Evolutionary conservation across 2,329 filamentous ascomycete species (phyloP).

Genomic region (Fusarium buxicola): DNA sequence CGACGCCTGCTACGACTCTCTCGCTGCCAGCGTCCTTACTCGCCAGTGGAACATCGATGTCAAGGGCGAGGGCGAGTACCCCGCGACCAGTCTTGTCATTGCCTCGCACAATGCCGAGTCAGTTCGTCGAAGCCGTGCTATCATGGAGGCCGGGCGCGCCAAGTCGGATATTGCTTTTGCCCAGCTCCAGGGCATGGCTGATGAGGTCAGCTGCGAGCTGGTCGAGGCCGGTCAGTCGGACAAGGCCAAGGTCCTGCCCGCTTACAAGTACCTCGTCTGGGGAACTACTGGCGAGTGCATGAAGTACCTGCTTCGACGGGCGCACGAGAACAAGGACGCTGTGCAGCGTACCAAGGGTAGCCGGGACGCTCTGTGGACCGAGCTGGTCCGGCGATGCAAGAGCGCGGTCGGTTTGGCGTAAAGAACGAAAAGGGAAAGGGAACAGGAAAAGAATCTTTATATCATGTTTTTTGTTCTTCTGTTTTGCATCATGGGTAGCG

Average conservation of each 20-base stretch:
- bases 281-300: constrained; percentile 83
- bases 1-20: constrained; percentile 77
- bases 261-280: constrained; percentile 79
- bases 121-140: constrained; percentile 67
- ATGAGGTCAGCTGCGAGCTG: constrained; percentile 82
- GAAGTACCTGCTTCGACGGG: constrained; percentile 76
- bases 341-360: constrained; percentile 71
- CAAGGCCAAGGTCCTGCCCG: constrained; percentile 59
- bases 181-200: constrained; percentile 95
- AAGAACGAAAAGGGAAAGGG: constrained; percentile 21
- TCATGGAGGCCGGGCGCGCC: constrained; percentile 60
- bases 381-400: constrained; percentile 68
- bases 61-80: constrained; percentile 60
- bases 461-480: constrained; percentile 40
- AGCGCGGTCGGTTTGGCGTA: constrained; percentile 53
- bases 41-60: constrained; percentile 58
- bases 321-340: constrained; percentile 79
- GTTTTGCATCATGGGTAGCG: constrained; percentile 47
- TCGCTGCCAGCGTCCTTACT: constrained; percentile 74
- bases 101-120: constrained; percentile 86
- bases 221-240: constrained; percentile 52
- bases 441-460: constrained; percentile 35
- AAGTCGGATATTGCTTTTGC: constrained; percentile 59
- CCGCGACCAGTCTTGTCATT: constrained; percentile 73
- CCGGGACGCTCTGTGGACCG: constrained; percentile 70